phyloP scores from a whole-genome alignment of 805 yeast species.

The Tetrapisispora fleetii region DNA sequence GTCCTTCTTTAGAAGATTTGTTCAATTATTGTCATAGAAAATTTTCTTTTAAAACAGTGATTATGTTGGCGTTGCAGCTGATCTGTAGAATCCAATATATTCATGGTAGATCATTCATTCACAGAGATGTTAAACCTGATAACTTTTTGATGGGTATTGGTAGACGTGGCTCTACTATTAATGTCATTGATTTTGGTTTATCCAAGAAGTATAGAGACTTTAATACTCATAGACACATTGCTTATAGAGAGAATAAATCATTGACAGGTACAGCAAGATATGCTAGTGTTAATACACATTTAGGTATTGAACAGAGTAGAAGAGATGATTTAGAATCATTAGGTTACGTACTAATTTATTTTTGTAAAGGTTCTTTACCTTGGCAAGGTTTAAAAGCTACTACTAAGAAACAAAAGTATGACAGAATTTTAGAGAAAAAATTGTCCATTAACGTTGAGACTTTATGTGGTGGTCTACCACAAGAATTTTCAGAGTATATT shows the following conservation, averaged over 20 bases:
- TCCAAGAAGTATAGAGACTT: conserved; percentile 94
- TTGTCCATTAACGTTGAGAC: conserved; percentile 83
- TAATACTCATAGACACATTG: conserved; percentile 88
- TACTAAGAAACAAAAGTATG: conserved; percentile 96
- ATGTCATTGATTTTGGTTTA: conserved; percentile 88
- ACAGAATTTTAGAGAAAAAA: conserved; percentile 92
- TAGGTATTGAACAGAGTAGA: conserved; percentile 94
- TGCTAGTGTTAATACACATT: conserved; percentile 90
- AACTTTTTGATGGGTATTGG: conserved; percentile 84
- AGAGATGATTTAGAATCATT: conserved; percentile 93
- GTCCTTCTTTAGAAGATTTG: conserved; percentile 91
- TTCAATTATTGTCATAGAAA: conserved; percentile 94
- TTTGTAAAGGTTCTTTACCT: conserved; percentile 91
- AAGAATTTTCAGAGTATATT: conserved; percentile 82
- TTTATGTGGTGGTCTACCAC: conserved; percentile 88
- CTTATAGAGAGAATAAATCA: conserved; percentile 92
- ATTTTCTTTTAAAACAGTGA: conserved; percentile 87
- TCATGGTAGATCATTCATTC: conserved; percentile 89
- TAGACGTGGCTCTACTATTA: conserved; percentile 89
- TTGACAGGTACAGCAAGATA: conserved; percentile 98
- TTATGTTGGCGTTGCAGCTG: conserved; percentile 88
- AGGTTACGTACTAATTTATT: conserved; percentile 90
- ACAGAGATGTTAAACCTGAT: conserved; percentile 80
- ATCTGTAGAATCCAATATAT: conserved; percentile 90
- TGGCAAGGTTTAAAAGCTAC: conserved; percentile 99